Percentiles rank a stretch among this genome's conserved stretches.
These are phyloP conservation scores for Globisporangium heterothallicum DNA, from an alignment of 352 stramenopile species.

Conservation along the genomic window DNA sequence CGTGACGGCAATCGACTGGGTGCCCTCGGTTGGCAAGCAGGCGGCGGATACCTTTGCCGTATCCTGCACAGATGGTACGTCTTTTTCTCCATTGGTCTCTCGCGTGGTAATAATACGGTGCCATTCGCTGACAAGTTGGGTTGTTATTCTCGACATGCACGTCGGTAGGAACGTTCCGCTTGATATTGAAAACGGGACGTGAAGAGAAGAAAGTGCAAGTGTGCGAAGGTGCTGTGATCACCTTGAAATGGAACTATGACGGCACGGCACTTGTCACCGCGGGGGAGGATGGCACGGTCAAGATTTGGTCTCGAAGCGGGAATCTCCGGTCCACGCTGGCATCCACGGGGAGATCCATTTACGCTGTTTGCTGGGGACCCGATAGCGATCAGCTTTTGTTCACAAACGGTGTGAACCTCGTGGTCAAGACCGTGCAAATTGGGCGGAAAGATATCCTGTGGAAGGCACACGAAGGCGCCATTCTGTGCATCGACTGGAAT, in stretches of 20 bases:
- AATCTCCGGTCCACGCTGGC: slow-evolving; percentile 87
- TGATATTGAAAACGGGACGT: slow-evolving; percentile 86
- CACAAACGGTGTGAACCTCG: slow-evolving; percentile 79
- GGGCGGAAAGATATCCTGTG: slow-evolving; percentile 85
- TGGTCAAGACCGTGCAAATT: slow-evolving; percentile 91
- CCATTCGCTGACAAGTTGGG: not conserved
- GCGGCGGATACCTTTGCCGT: slow-evolving; percentile 83
- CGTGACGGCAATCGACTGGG: slow-evolving; percentile 77
- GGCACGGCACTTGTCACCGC: slow-evolving; percentile 87
- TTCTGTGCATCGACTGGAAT: slow-evolving; percentile 93
- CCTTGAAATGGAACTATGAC: slow-evolving; percentile 92
- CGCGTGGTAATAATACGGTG: no score
- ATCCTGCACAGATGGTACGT: slow-evolving; percentile 79
- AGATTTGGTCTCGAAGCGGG: slow-evolving; percentile 87
- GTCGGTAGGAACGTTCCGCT: slow-evolving; percentile 81
- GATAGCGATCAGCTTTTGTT: slow-evolving; percentile 90
- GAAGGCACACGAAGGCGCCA: slow-evolving; percentile 88
- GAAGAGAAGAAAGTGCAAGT: slow-evolving; percentile 91
- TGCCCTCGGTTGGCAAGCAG: slow-evolving; percentile 79
- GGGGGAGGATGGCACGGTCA: slow-evolving; percentile 91
- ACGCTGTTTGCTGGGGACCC: slow-evolving; percentile 88
- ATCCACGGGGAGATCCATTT: slow-evolving; percentile 75
- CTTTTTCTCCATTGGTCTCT: no score
- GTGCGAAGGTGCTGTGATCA: slow-evolving; percentile 82
- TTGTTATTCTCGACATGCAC: not conserved